A percentile compares a stretch with the other conserved stretches of the same genome.
Conservation (phyloP, 2,329 filamentous ascomycete species). For the Mollisiaceae sp. region DNA sequence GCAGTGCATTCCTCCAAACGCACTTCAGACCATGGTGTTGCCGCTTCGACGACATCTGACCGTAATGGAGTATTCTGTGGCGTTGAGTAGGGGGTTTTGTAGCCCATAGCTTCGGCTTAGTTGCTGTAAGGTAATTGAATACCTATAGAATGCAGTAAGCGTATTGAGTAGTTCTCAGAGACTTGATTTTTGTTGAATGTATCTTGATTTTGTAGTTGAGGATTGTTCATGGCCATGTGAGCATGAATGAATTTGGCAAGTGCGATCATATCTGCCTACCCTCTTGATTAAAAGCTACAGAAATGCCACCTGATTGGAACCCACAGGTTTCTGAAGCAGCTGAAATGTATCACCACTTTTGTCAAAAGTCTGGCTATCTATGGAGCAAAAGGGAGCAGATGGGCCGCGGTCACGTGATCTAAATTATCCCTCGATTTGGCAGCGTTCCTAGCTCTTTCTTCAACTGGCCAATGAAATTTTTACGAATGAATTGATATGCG, state of each 20-base stretch:
- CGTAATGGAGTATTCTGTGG: conserved; percentile 21
- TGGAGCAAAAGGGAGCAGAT: no score
- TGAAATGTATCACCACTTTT: not conserved
- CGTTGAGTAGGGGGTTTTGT: conserved; percentile 25
- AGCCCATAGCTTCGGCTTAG: conserved; percentile 21
- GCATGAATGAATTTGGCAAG: conserved; percentile 4
- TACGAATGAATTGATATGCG: not conserved
- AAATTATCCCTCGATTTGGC: not conserved
- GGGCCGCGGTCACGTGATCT: no score
- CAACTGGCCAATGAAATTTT: no score
- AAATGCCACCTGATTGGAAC: not conserved
- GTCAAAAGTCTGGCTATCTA: no score
- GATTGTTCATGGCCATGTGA: not conserved
- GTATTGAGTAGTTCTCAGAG: conserved; percentile 5
- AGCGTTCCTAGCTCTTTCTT: not conserved
- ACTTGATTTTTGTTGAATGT: not conserved
- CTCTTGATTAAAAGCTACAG: not conserved
- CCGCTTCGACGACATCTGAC: conserved; percentile 17
- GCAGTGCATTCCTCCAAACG: conserved; percentile 26
- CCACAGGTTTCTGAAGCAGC: not conserved
- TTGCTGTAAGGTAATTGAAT: conserved; percentile 11
- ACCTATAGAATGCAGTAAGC: conserved; percentile 6
- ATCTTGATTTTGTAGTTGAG: not conserved
- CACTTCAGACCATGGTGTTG: conserved; percentile 32
- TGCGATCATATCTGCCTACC: not conserved